Evolutionary conservation across 2,329 filamentous ascomycete species (phyloP), one percentile per base, ranked within the genome.

Genomic region (Parastagonospora nodorum): DNA sequence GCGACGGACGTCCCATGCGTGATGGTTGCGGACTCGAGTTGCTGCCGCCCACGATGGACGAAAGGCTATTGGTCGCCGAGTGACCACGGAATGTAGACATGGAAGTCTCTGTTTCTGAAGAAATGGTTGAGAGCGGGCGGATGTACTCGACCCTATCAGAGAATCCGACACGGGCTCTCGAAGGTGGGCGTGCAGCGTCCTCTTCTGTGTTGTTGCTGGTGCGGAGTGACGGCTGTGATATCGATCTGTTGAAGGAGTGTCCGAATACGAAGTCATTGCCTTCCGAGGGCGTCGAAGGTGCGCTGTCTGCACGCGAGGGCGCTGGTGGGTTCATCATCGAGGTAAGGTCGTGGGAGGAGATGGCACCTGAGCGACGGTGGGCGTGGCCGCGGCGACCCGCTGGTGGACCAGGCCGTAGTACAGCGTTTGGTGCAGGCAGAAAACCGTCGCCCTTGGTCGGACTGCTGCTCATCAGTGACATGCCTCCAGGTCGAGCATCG

Each of bases 131-230:
- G 14, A 95, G 75, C 0, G 92, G 92, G 9, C 90, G 84, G 61
- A 92, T 92, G 56, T 89, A 92, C 71, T 95, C 90, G 27, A 95
- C 80, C 9, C 85, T 89, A 57, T 95, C 91, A 1, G 89, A 91
- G 67, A 96, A 96, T 1, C 88, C 89, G 39, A 96, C 91, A 10
- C 88, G 81, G 36, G 86, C 82, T 52, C 86, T 83, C 4, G 81
- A 80, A 72, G 67, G 69, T 39, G 72, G 64, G 66, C 57, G 66
- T 67, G 47, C 67, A 62, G 55, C 70, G 66, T 30, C 46, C 7
- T 69, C 66, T 10, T 66, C 61, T 32, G 67, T 60, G 7, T 61
- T 52, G 30, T 50, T 51, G 35, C 49, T 56, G 39, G 64, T 61
- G 38, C 64, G 66, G 50, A 71, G 59, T 14, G 69, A 69, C 45